Conservation (phyloP, 2,329 filamentous ascomycete species). For the Microdochium trichocladiopsis region DNA sequence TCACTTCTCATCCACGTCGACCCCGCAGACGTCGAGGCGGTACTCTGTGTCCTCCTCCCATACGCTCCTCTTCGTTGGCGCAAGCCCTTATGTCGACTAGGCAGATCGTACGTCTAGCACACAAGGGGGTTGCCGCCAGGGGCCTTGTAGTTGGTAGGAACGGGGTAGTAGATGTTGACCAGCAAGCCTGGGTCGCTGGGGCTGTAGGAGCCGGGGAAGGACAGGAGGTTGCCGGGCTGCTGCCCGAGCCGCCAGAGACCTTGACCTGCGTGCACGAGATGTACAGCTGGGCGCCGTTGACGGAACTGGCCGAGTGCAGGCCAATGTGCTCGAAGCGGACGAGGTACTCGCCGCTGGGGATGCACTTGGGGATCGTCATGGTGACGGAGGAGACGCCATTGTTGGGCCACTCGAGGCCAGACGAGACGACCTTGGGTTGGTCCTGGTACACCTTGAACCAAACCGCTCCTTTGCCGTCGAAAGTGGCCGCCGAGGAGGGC, state of each 20-base stretch:
- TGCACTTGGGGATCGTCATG: slow-evolving; percentile 42
- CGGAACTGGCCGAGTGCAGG: slow-evolving; percentile 38
- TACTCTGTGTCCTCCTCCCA: too few relatives aligned
- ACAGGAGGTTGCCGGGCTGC: background rate
- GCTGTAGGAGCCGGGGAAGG: background rate
- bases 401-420: background rate
- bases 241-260: background rate
- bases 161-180: background rate
- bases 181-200: background rate
- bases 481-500: background rate
- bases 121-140: background rate
- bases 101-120: background rate
- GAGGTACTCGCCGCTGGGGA: slow-evolving; percentile 50
- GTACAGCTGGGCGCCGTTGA: slow-evolving; percentile 38
- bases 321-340: slow-evolving; percentile 54
- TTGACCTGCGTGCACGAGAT: slow-evolving; percentile 7
- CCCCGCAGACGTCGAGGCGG: too few relatives aligned
- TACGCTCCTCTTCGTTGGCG: too few relatives aligned
- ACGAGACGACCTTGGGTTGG: background rate
- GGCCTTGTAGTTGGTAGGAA: background rate
- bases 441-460: slow-evolving; percentile 1
- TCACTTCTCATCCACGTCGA: too few relatives aligned
- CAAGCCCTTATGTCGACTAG: too few relatives aligned
- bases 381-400: background rate
- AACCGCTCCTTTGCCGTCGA: slow-evolving; percentile 1